phyloP scores from a whole-genome alignment of 306 rosid genomes.

The Morella rubra region DNA sequence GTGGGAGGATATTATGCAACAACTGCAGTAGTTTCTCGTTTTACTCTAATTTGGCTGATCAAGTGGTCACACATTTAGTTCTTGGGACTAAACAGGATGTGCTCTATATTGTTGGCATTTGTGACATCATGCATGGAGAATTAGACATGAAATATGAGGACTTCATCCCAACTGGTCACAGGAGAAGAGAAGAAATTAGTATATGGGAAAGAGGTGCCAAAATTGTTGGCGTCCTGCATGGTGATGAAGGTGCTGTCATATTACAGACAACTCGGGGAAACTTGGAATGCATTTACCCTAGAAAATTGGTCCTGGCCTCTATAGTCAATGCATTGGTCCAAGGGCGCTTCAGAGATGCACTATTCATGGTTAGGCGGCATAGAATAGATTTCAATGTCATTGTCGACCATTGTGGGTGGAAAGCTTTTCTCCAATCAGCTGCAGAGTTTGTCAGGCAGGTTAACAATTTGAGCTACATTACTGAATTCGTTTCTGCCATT shows the following conservation, averaged over 20 bases:
- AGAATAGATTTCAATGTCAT: constrained; percentile 89
- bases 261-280: constrained; percentile 86
- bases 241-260: constrained; percentile 79
- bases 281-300: constrained; percentile 82
- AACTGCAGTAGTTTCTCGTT: constrained; percentile 82
- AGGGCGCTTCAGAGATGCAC: constrained; percentile 79
- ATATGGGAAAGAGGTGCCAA: constrained; percentile 97
- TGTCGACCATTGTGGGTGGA: constrained; percentile 82
- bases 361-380: constrained; percentile 92
- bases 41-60: constrained; percentile 83
- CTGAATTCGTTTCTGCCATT: constrained; percentile 91
- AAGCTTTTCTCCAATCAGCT: constrained; percentile 70
- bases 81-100: constrained; percentile 81
- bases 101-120: constrained; percentile 70
- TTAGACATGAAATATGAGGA: constrained; percentile 50
- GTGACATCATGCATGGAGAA: constrained; percentile 60
- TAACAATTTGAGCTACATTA: constrained; percentile 78
- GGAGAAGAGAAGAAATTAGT: constrained; percentile 52
- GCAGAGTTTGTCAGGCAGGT: constrained; percentile 81
- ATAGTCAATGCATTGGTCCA: constrained; percentile 74
- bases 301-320: constrained; percentile 84
- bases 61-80: constrained; percentile 70
- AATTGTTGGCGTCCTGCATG: constrained; percentile 82
- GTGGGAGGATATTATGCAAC: constrained; percentile 67
- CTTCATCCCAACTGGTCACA: constrained; percentile 47